Evolutionary conservation across 1,284 basidiomycete species (phyloP), one percentile per base, ranked within the genome.

Genomic region (Gomphus sp.): DNA sequence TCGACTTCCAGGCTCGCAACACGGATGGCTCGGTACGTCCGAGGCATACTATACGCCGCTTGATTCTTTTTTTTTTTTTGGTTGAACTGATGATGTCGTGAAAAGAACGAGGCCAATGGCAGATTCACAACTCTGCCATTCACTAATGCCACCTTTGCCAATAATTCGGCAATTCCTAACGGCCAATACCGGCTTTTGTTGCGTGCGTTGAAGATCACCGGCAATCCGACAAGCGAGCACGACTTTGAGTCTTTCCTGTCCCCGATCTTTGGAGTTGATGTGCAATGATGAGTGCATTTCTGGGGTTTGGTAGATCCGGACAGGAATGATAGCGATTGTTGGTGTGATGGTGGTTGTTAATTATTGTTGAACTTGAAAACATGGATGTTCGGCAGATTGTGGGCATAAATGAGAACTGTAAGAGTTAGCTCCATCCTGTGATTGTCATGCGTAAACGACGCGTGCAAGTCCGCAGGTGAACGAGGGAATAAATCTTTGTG

Each of bases 131-230:
- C 71, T 4, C 67, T 77, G 44, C 63, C 69, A 3, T 61, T 81
- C 59, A 62, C 68, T 36, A 55, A 66, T 49, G 72, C 76, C 7
- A 69, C 67, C 0, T 86, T 83, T 62, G 72, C 77, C 0, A 85
- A 85, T 64, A 81, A 82, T 0, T 84, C 81, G 0, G 67, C 65
- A 2, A 81, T 89, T 31, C 75, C 81, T 1, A 80, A 81, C 62
- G 86, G 87, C 3, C 66, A 69, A 8, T 89, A 87, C 71, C 76
- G 76, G 54, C 64, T 87, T 61, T 74, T 88, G 8, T 61, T 88
- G 9, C 77, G 84, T 8, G 81, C 80, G 4, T 69, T 85, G 60
- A 79, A 75, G 62, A 79, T 85, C 34, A 81, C 81, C 8, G 83
- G 84, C 3, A 69, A 85, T 64, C 70, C 74, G 4, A 73, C 64